Evolutionary conservation across 108 stramenopile species (phyloP), one percentile per base, ranked within the genome.

Genomic region (Cyclostephanos tholiformis): DNA sequence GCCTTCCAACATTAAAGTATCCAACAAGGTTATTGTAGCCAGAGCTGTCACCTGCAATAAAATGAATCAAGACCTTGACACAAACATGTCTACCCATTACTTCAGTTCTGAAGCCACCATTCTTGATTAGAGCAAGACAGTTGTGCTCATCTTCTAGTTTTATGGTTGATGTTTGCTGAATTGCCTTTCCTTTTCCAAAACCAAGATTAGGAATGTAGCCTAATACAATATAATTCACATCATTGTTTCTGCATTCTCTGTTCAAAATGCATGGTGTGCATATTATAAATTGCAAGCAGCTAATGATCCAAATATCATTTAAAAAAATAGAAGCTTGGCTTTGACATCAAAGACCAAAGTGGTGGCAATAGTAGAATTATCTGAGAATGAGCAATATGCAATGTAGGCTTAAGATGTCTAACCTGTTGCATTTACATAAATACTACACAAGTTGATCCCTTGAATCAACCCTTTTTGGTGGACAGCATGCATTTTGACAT

Each of bases 121-220:
- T 25, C 7, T 4, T 25, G 6, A 53, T 25, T 1, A 25, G 0
- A 3, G 6, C 8, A 4, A 53, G 3, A 8, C 52, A 53, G 52
- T 22, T 25, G 8, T 53, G 52, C 8, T 53, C 14, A 25, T 25
- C 52, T 6, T 53, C 6, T 1, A 53, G 23, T 20, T 20, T 53
- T 1, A 7, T 8, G 25, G 5, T 8, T 1, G 14, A 20, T 25
- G 52, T 53, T 20, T 53, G 52, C 11, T 4, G 2, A 20, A 8
- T 53, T 22, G 52, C 23, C 52, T 53, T 53, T 4, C 52, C 52
- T 20, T 53, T 53, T 8, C 52, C 52, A 20, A 20, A 10, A 1
- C 52, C 52, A 20, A 53, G 52, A 53, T 53, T 53, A 6, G 52
- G 52, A 53, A 53, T 8, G 20, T 53, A 53, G 2, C 52, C 20